Evolutionary conservation across 75 land plant genomes (phyloP), one percentile per base, ranked within the genome.

Genomic region (Sequoiadendron giganteum): DNA sequence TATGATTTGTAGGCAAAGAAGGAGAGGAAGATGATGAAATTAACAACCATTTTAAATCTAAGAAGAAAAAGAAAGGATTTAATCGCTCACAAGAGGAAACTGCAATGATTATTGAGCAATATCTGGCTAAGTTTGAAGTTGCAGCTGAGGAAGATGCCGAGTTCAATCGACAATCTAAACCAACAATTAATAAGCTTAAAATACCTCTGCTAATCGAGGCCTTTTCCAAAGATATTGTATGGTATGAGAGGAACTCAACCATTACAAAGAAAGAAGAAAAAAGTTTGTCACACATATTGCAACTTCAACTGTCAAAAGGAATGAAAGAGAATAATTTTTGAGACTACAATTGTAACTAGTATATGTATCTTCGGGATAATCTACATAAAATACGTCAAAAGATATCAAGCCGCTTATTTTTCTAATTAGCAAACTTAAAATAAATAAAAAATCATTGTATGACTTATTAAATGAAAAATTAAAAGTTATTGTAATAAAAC

Each of bases 141-240:
- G 93, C 97, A n/a, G 96, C 97, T 45, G 97, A 98, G 91, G 96
- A 94, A 79, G 99, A 97, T 90, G 97, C 96, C 2, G 94, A 94
- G 36, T 89, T 97, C 14, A 98, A 98, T 86, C 87, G 95, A 70
- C 95, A 94, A 78, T 85, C 89, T 1, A 98, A 93, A 86, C 97
- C 99, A 52, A 97, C 99, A 0, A 92, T 98, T 39, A 97, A 97
- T 87, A 98, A 98, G 88, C 90, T 98, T 40, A 95, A 93, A 88
- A 95, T 96, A 77, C 94, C 99, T 40, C 87, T 93, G 84, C 93
- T 98, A 5, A 91, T 89, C 85, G 95, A 94, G 25, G 93, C 93
- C 1, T 32, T 45, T 30, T 92, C 97, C 86, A 98, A 97, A 90
- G 92, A 36, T 43, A 25, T 21, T 42, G 14, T 45, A 28, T 78